Percentiles rank a stretch among this genome's conserved stretches.
phyloP scores from a whole-genome alignment of 139 green algal species.

The Limnomonas spitsbergensis region DNA sequence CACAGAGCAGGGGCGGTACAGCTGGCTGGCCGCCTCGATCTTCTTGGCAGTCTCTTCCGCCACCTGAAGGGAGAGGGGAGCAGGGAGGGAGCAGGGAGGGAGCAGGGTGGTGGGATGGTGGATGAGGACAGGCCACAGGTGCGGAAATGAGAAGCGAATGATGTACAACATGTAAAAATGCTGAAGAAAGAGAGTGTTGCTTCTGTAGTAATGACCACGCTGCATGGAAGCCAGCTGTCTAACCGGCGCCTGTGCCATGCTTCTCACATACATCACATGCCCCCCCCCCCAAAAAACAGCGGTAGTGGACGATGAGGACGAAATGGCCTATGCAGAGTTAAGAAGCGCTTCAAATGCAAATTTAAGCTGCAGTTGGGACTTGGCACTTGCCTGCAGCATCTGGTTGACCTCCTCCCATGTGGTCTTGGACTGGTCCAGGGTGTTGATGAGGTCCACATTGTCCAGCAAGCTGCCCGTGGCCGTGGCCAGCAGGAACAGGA shows the following conservation, averaged over 20 bases:
- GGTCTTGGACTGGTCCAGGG: constrained; percentile 73
- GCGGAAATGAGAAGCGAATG: constrained; percentile 9
- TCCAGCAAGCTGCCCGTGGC: constrained; percentile 73
- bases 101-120: background rate
- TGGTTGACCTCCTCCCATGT: constrained; percentile 78
- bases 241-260: no score
- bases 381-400: constrained; percentile 19
- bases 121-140: background rate
- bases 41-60: constrained; percentile 73
- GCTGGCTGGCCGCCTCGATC: constrained; percentile 63
- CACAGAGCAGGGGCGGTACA: constrained; percentile 68
- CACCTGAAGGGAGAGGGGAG: constrained; percentile 36
- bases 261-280: no score
- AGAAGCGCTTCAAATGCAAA: no score
- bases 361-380: no score
- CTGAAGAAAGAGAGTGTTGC: background rate
- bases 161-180: background rate
- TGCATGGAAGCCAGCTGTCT: no score
- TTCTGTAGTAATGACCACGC: no score
- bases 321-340: no score
- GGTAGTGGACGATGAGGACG: no score
- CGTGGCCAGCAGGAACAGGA: constrained; percentile 72
- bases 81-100: no score
- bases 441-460: constrained; percentile 82
- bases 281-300: no score